Percentiles rank a stretch among this genome's conserved stretches.
Evolutionary conservation across 345 rosid species (phyloP).

Genomic region (Gossypium rotundifolium): DNA sequence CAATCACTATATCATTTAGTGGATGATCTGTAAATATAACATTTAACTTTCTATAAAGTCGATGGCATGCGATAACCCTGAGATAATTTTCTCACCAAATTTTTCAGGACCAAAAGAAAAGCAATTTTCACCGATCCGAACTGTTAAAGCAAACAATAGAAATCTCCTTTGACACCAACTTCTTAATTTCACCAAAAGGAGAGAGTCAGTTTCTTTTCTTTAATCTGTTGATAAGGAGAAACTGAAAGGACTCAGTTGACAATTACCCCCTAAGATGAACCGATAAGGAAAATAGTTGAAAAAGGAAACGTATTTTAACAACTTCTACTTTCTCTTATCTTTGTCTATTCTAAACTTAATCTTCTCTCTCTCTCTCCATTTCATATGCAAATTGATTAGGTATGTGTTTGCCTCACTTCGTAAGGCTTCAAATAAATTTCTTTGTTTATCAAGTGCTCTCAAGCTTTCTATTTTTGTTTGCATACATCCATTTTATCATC

Average conservation of each 20-base stretch:
- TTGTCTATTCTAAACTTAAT: slow-evolving; percentile 12
- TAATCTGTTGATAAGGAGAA: not conserved
- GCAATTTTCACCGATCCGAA: not conserved
- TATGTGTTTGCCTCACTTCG: slow-evolving; percentile 48
- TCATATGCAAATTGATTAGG: slow-evolving; percentile 44
- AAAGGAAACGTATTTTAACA: not conserved
- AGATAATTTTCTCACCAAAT: not conserved
- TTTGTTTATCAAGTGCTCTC: slow-evolving; percentile 18
- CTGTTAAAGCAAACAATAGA: not conserved
- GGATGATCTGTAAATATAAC: no score
- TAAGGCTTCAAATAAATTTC: slow-evolving; percentile 25
- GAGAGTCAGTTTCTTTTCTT: not conserved
- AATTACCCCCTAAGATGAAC: not conserved
- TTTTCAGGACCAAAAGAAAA: not conserved
- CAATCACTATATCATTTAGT: no score
- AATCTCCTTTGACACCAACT: slow-evolving; percentile 6
- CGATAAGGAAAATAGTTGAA: not conserved
- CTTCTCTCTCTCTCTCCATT: slow-evolving; percentile 20
- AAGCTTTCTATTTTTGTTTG: slow-evolving; percentile 13
- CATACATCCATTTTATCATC: not conserved
- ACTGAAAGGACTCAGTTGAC: not conserved
- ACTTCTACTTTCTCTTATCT: not conserved
- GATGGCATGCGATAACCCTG: no score
- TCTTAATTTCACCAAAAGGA: not conserved
- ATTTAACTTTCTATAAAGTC: no score